phyloP scores from a whole-genome alignment of 2,329 filamentous ascomycete genomes.

The Beauveria caledonica region DNA sequence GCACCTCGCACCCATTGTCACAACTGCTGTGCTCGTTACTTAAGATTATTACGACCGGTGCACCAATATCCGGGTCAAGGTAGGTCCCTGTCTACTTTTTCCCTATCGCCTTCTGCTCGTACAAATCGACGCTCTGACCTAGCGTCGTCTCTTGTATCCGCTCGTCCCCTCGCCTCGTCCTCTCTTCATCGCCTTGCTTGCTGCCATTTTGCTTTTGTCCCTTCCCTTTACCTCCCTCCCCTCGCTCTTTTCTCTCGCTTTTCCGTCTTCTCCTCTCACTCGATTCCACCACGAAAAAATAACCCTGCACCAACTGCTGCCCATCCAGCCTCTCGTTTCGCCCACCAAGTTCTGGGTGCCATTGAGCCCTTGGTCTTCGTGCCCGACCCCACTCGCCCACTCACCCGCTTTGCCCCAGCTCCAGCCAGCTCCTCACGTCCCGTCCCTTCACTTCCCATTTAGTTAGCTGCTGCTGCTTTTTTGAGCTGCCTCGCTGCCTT shows the following conservation, averaged over 20 bases:
- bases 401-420: slow-evolving; percentile 9
- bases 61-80: no score
- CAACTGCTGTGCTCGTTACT: no score
- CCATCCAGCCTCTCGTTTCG: not conserved
- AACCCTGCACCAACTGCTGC: not conserved
- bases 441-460: slow-evolving; percentile 5
- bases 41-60: no score
- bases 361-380: not conserved
- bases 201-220: not conserved
- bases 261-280: not conserved
- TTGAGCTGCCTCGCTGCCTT: not conserved
- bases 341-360: not conserved
- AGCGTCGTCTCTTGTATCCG: not conserved
- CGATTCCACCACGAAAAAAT: not conserved
- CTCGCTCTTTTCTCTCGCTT: not conserved
- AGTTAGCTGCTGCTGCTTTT: not conserved
- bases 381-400: slow-evolving; percentile 10
- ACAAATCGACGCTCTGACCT: not conserved
- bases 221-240: not conserved
- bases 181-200: not conserved
- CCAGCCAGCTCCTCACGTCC: not conserved
- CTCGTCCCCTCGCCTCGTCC: not conserved
- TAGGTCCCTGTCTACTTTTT: no score
- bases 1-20: no score
- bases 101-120: no score